These are phyloP conservation scores for Pichia insulana DNA, from an alignment of 805 yeast genomes.

Conservation along the genomic window DNA sequence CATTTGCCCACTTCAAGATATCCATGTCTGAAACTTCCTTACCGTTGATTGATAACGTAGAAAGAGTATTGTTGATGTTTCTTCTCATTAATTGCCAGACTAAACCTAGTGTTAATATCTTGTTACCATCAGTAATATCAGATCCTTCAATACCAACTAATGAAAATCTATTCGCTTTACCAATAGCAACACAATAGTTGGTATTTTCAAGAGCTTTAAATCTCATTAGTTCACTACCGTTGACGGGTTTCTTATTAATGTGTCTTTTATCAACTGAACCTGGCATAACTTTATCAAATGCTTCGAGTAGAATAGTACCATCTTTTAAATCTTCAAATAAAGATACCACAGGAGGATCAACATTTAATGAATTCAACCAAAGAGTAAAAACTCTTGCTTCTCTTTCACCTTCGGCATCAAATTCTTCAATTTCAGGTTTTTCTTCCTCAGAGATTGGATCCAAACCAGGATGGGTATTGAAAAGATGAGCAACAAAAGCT, in stretches of 20 bases:
- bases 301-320: conserved; percentile 82
- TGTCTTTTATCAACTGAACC: conserved; percentile 75
- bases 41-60: conserved; percentile 62
- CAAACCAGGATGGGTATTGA: conserved; percentile 93
- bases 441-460: conserved; percentile 91
- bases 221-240: conserved; percentile 69
- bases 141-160: conserved; percentile 97
- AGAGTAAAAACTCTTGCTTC: conserved; percentile 97
- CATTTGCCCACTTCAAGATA: conserved; percentile 90
- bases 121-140: conserved; percentile 90
- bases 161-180: conserved; percentile 86
- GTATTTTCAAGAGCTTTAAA: conserved; percentile 96
- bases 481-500: conserved; percentile 95
- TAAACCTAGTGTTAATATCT: conserved; percentile 78
- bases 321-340: conserved; percentile 92
- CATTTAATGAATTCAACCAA: conserved; percentile 95
- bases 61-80: conserved; percentile 79
- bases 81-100: conserved; percentile 99
- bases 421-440: conserved; percentile 90
- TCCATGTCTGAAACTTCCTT: conserved; percentile 74
- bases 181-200: conserved; percentile 96
- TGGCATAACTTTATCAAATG: conserved; percentile 92
- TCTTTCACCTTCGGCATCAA: conserved; percentile 98
- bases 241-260: conserved; percentile 75
- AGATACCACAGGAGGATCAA: conserved; percentile 86